Conservation (phyloP, 2,329 filamentous ascomycete genomes). For the Apiospora marii region DNA sequence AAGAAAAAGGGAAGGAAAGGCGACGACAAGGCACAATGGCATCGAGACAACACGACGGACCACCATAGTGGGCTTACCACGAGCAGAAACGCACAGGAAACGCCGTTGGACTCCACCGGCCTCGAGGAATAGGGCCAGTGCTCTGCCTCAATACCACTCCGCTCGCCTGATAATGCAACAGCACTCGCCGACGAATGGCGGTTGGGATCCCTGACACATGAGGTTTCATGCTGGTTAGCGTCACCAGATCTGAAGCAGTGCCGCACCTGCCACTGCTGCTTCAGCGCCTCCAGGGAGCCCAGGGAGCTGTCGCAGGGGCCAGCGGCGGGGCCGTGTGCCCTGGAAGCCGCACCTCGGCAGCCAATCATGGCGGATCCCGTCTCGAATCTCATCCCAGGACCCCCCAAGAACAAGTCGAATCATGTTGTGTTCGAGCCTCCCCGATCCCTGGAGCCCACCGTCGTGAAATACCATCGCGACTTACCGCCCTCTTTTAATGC, state of each 20-base stretch:
- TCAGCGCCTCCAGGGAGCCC: conserved; percentile 15
- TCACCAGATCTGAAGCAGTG: conserved; percentile 29
- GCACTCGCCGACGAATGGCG: conserved; percentile 26
- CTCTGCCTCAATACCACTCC: conserved; percentile 27
- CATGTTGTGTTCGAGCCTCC: conserved; percentile 13
- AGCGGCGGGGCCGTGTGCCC: neutral
- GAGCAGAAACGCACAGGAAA: conserved; percentile 38
- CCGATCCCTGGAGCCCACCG: conserved; percentile 17
- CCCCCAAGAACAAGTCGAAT: conserved; percentile 8
- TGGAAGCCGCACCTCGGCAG: neutral
- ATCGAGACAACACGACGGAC: conserved; percentile 17
- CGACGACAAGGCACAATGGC: conserved; percentile 26
- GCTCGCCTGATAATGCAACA: conserved; percentile 14
- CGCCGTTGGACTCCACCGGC: conserved; percentile 31
- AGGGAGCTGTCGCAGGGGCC: conserved; percentile 15
- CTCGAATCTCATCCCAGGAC: neutral
- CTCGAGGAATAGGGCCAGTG: conserved; percentile 18
- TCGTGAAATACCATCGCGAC: conserved; percentile 5
- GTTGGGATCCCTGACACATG: conserved; percentile 36
- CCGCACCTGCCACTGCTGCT: conserved; percentile 27
- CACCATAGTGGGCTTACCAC: conserved; percentile 8
- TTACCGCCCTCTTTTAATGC: neutral
- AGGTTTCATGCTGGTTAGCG: conserved; percentile 39
- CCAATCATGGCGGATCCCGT: conserved; percentile 12
- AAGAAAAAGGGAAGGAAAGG: conserved; percentile 30